Evolutionary conservation across 306 rosid genomes (phyloP), one percentile per base, ranked within the genome.

Genomic region (Cicer bijugum): DNA sequence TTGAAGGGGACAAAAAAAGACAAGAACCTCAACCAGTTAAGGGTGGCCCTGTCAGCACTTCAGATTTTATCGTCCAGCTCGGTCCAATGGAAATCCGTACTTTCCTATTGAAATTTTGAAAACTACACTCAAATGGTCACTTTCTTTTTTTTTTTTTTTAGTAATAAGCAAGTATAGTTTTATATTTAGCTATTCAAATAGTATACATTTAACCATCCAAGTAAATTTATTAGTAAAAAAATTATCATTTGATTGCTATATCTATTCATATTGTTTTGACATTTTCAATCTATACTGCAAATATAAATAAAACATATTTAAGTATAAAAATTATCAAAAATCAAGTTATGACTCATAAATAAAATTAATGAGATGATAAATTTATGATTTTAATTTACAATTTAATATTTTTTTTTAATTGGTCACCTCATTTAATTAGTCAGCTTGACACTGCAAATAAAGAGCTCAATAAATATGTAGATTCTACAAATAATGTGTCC

Each of bases 71-170:
- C 14, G 87, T 87, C 16, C 87, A 89, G 88, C 94, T 91, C 75
- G 95, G 89, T 74, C 95, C 97, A n/a, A 83, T 89, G 95, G 95
- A 91, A 87, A 91, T 87, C 7, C 91, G 97, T 38, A 91, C 95
- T 20, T 86, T 91, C 78, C 8, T 76, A 39, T 68, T 91, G 82
- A 87, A 76, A 42, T 85, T 87, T 78, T 83, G 57, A 62, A 48
- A 66, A 10, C 7, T 11, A 16, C 19, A 48, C 5, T 10, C 52
- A 19, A 19, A 19, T 19, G 20, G 20, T 45, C 55, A 17, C 51
- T 28, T 3, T 16, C 0, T 16, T 16, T 16, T 16, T 0, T 16
- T 16, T 28, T 3, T 28, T 28, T 28, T 28, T 28, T 28, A 28
- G 33, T 4, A 28, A 28, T 28, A 28, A 28, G 33, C 5, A 0